Evolutionary conservation across 1,139 yeast genomes (phyloP), one percentile per base, ranked within the genome.

Genomic region (Taiozyma sp.): DNA sequence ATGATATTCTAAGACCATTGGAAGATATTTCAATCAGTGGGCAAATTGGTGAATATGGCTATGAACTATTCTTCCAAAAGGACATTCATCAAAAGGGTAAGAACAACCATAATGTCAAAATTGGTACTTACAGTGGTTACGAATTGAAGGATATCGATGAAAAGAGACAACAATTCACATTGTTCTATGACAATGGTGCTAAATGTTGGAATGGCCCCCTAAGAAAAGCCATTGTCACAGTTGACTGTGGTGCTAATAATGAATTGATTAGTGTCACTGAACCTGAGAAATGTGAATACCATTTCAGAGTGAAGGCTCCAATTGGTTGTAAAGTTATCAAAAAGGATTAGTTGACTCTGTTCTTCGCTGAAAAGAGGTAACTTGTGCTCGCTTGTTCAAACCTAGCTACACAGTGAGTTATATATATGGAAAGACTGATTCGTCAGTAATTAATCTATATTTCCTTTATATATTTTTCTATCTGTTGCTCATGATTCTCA

Each of bases 121-220:
- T 88, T 50, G 95, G 95, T 2, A 64, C 61, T 6, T 83, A 73
- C 57, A 48, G 49, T 14, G 47, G 47, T 19, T 66, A 62, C 45
- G 60, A 62, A 29, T 49, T 61, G 10, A 45, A 41, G 2, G 58
- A 53, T 24, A 54, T 64, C 21, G 64, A 63, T n/a, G 55, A 59
- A 4, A 56, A 57, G n/a, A 52, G 62, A 24, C 58, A 62, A 50
- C 70, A 69, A 10, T 56, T 77, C 42, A 69, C 66, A 11, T 66
- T 83, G 21, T 67, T 69, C 30, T 91, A 73, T 63, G 72, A 66
- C 6, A 66, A 74, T 35, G 99, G 99, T n/a, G 83, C 83, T 47
- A 77, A 77, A 62, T 95, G 99, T 68, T 93, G 99, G 97, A 88
- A 90, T 65, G 99, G 99, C 0, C 98, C 98, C 3, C 67, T 72